Evolutionary conservation across 768 basidiomycete species (phyloP).

Genomic region (Mycena epipterygia): DNA sequence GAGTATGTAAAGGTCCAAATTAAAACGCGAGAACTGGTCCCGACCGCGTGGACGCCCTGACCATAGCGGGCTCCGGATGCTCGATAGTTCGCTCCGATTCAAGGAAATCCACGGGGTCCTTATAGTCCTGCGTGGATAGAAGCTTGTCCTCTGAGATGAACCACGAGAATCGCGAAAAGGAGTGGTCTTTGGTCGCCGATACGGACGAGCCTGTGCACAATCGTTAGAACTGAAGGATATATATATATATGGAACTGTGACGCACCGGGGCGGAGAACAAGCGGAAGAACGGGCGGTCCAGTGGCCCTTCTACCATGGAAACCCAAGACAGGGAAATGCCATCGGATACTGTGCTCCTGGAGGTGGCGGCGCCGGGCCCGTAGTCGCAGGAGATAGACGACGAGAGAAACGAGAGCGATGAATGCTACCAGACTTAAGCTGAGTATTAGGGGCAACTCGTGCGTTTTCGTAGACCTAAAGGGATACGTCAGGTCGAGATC

Average conservation of each 20-base stretch:
- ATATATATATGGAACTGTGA: not conserved
- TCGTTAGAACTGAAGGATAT: not conserved
- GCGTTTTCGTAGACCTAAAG: not conserved
- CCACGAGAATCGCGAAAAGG: constrained; percentile 18
- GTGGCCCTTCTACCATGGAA: not conserved
- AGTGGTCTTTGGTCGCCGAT: not conserved
- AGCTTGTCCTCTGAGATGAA: constrained; percentile 15
- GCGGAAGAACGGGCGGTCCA: not conserved
- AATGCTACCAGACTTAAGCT: not conserved
- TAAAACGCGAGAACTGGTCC: not conserved
- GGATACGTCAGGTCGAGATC: not conserved
- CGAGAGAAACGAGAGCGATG: not conserved
- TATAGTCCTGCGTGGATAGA: not conserved
- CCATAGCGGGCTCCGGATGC: not conserved
- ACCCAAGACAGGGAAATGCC: constrained; percentile 13
- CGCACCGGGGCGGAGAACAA: not conserved
- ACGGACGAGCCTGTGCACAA: not conserved
- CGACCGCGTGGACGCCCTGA: not conserved
- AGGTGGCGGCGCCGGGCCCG: constrained; percentile 5
- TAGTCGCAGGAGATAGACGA: not conserved
- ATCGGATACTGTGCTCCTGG: not conserved
- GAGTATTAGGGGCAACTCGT: not conserved
- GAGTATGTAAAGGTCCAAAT: not conserved
- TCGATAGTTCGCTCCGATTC: not conserved
- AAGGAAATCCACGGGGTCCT: not conserved